These are phyloP conservation scores for Pseudohalonectria lignicola DNA, from an alignment of 2,329 filamentous ascomycete genomes.

Conservation along the genomic window DNA sequence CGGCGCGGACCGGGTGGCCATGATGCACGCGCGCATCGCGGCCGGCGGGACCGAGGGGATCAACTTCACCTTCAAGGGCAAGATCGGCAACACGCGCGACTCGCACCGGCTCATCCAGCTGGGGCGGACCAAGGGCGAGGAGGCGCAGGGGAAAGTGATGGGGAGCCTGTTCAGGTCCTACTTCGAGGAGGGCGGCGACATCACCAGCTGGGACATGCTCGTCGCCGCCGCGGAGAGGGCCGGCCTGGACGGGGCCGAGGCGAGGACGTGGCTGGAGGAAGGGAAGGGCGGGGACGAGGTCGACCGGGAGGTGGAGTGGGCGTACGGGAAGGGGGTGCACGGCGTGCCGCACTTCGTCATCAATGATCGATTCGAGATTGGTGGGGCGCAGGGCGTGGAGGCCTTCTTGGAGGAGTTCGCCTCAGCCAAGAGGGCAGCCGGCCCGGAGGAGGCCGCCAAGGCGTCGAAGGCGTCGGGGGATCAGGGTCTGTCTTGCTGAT, in stretches of 20 bases:
- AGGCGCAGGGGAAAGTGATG: constrained; percentile 33
- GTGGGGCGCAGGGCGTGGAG: constrained; percentile 60
- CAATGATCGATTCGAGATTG: constrained; percentile 54
- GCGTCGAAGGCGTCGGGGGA: background rate
- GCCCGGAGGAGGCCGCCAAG: constrained; percentile 5
- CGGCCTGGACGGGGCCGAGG: constrained; percentile 40
- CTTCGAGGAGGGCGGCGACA: constrained; percentile 54
- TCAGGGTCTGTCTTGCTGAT: no score
- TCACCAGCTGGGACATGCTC: constrained; percentile 45
- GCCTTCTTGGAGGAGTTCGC: constrained; percentile 58
- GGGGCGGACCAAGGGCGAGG: constrained; percentile 35
- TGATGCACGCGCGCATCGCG: constrained; percentile 19
- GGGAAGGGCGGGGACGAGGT: constrained; percentile 46
- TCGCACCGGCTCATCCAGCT: constrained; percentile 69
- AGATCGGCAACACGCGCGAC: constrained; percentile 66
- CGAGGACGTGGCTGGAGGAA: constrained; percentile 39
- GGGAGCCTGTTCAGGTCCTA: constrained; percentile 54
- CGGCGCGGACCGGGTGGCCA: constrained; percentile 41
- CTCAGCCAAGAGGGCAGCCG: constrained; percentile 25
- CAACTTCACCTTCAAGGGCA: constrained; percentile 59
- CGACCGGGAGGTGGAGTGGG: constrained; percentile 41
- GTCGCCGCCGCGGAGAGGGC: constrained; percentile 38
- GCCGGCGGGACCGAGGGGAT: constrained; percentile 59
- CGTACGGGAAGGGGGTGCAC: constrained; percentile 38
- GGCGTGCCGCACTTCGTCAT: constrained; percentile 71